Percentiles rank a stretch among this genome's conserved stretches.
Conservation (phyloP, 2,329 filamentous ascomycete genomes). For the Alternaria gaisen region DNA sequence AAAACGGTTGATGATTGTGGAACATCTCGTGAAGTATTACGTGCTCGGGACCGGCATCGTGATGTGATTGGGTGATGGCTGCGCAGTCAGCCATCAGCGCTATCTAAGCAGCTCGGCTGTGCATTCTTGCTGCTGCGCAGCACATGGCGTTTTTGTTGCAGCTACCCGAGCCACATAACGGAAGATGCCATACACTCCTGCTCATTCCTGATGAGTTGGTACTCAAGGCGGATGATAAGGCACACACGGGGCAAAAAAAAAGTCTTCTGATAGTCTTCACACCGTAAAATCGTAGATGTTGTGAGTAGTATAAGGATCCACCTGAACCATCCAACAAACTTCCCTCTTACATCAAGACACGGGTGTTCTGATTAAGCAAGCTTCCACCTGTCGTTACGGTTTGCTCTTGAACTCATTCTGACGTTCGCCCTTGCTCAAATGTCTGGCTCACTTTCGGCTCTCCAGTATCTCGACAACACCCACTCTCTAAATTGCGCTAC, state of each 20-base stretch:
- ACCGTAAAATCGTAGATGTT: too few species aligned
- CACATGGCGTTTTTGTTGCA: not conserved
- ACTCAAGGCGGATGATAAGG: not conserved
- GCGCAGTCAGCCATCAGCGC: not conserved
- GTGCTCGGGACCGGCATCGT: not conserved
- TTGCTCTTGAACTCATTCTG: slow-evolving; percentile 4
- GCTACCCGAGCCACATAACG: not conserved
- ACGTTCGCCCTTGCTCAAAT: slow-evolving; percentile 19
- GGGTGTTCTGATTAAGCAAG: slow-evolving; percentile 1
- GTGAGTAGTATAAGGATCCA: slow-evolving; percentile 4
- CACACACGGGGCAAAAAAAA: not conserved
- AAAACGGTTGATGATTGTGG: not conserved
- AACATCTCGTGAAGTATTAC: not conserved
- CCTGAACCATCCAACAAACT: not conserved
- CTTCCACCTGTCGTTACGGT: slow-evolving; percentile 7
- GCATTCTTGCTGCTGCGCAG: not conserved
- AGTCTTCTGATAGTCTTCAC: too few species aligned
- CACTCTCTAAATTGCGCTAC: slow-evolving; percentile 9
- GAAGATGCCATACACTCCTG: not conserved
- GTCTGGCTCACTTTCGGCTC: slow-evolving; percentile 19
- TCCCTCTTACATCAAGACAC: not conserved
- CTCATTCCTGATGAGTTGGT: too few species aligned
- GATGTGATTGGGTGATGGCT: not conserved
- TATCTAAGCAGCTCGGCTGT: not conserved
- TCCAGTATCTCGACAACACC: slow-evolving; percentile 4